These are phyloP conservation scores for Lagerstroemia fauriei DNA, from an alignment of 441 rosid species.

Conservation along the genomic window DNA sequence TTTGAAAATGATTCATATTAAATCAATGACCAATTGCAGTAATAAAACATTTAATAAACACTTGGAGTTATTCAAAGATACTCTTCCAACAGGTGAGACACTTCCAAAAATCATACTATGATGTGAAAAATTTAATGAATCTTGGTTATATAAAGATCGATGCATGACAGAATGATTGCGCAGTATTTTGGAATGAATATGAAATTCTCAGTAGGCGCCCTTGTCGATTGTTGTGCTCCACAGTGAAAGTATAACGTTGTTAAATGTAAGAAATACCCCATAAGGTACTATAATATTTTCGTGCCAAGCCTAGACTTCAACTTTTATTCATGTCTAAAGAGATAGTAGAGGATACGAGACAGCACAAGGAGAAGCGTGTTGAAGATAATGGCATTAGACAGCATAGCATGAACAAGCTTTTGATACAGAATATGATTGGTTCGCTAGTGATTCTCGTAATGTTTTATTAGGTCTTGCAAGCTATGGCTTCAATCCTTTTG, in stretches of 20 bases:
- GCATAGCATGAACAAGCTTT: neutral
- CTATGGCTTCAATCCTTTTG: neutral
- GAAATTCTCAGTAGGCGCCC: neutral
- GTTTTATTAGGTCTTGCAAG: neutral
- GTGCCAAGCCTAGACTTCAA: neutral
- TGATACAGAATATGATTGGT: neutral
- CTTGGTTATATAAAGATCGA: neutral
- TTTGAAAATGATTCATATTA: neutral
- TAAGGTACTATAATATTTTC: neutral
- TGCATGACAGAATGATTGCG: neutral
- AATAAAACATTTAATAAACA: too few species aligned
- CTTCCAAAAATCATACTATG: neutral
- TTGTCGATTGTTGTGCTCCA: neutral
- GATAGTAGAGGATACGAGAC: neutral
- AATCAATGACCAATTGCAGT: neutral
- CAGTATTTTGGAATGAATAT: neutral
- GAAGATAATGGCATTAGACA: neutral
- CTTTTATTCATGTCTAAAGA: neutral
- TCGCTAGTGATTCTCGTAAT: neutral
- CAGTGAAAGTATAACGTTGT: neutral
- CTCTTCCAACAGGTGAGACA: neutral
- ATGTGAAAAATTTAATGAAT: neutral
- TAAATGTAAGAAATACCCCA: neutral
- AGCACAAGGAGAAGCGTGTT: slow-evolving; percentile 9
- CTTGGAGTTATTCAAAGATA: neutral